A percentile compares a stretch with the other conserved stretches of the same genome.
Conservation (phyloP, 176 grass and related monocot genomes). For the Ananas comosus region DNA sequence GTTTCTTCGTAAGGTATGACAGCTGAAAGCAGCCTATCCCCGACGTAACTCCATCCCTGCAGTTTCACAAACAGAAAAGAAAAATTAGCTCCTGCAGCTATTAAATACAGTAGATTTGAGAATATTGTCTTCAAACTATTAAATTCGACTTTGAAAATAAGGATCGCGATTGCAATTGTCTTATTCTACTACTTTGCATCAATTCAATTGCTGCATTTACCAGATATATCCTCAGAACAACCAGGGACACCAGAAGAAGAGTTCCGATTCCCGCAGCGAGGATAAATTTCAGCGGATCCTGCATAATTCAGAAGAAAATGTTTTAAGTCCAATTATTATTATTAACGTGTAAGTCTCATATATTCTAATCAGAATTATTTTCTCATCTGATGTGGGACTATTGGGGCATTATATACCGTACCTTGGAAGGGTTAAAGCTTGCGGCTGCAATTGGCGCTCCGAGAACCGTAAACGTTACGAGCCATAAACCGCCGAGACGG, state of each 20-base stretch:
- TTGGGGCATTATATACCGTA: too few relatives aligned
- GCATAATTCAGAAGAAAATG: not conserved
- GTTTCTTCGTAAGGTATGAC: slow-evolving; percentile 97
- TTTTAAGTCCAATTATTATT: too few relatives aligned
- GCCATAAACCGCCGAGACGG: slow-evolving; percentile 60
- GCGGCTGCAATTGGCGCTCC: slow-evolving; percentile 76
- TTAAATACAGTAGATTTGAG: too few relatives aligned
- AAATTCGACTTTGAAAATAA: not conserved
- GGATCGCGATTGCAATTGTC: not conserved
- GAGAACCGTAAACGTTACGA: slow-evolving; percentile 66
- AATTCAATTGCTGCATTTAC: slow-evolving; percentile 15
- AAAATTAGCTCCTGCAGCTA: too few relatives aligned
- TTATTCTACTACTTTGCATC: too few relatives aligned
- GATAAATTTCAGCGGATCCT: slow-evolving; percentile 84
- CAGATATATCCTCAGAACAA: slow-evolving; percentile 83
- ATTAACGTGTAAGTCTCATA: too few relatives aligned
- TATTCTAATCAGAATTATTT: too few relatives aligned
- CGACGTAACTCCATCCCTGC: slow-evolving; percentile 97
- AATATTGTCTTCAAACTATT: not conserved
- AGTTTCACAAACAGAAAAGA: too few relatives aligned
- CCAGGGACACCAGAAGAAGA: slow-evolving; percentile 60
- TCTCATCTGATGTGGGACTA: too few relatives aligned
- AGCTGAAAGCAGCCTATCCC: slow-evolving; percentile 83
- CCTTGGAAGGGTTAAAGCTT: slow-evolving; percentile 72
- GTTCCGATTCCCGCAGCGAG: slow-evolving; percentile 86